Base-by-base conservation (phyloP, 345 rosid genomes). In the Eucalyptus shirleyi region DNA sequence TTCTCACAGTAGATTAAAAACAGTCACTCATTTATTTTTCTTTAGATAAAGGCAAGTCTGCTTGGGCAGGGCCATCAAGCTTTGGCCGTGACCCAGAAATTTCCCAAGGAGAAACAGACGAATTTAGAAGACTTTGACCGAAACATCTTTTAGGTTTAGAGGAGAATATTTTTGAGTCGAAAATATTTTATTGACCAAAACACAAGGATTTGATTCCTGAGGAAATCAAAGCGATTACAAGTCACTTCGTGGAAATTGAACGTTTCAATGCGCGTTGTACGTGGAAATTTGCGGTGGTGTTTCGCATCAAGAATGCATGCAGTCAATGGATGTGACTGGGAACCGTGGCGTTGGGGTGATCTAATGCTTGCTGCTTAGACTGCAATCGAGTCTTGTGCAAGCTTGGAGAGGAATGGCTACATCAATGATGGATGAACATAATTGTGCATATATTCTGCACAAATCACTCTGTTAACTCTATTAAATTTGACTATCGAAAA, bases 1-100 rank as follows among this genome's bases (percentile, higher is more conserved):
- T 49, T 49, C 6, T 49, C 0, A 49, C 0, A 49, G 0, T 49
- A 49, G 0, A 49, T 49, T 49, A 49, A 49, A 2, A 49, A 47
- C 0, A 47, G 50, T 47, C 50, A 47, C 50, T 0, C 50, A 12
- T 0, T 55, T 55, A 21, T 55, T 55, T 55, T 55, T 55, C 60
- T 62, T 30, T 30, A 62, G 19, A 62, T 0, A 8, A 56, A 56
- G 60, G 28, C 60, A 56, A 30, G 34, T 50, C 21, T 50, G 21
- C 53, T 0, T 16, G 21, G 53, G 53, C 53, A 16, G 53, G 53
- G 21, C 53, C 53, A 50, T 50, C 21, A 6, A 50, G 53, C 21
- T 50, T 50, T 50, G 53, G 53, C 18, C 34, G 5, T 15, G 72
- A 62, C 34, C 72, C 17, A 30, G 9, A 62, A 62, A 62, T 62